These are phyloP conservation scores for Russula brevipes DNA, from an alignment of 768 basidiomycete species.

Conservation along the genomic window DNA sequence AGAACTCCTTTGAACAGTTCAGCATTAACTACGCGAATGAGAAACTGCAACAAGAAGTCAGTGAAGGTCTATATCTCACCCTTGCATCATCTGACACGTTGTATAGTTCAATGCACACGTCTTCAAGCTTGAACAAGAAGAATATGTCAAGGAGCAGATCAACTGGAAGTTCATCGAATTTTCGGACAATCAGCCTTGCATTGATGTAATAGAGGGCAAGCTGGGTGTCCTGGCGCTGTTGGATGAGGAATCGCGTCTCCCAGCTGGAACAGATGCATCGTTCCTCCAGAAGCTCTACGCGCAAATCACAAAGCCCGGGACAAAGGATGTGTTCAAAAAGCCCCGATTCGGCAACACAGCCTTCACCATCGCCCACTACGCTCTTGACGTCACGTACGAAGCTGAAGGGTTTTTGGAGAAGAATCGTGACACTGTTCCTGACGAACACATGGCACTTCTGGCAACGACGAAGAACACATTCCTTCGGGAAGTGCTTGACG, in stretches of 20 bases:
- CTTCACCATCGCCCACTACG: conserved; percentile 98
- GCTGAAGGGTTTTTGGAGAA: conserved; percentile 98
- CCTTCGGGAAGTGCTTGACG: conserved; percentile 90
- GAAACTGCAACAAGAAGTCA: conserved; percentile 93
- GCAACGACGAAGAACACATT: conserved; percentile 86
- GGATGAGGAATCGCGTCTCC: conserved; percentile 97
- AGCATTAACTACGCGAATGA: conserved; percentile 99
- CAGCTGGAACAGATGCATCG: conserved; percentile 85
- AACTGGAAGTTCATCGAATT: conserved; percentile 99
- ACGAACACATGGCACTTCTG: conserved; percentile 91
- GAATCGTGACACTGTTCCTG: conserved; percentile 97
- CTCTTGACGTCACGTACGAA: conserved; percentile 96
- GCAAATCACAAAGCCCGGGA: conserved; percentile 80
- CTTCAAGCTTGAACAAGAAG: conserved; percentile 98
- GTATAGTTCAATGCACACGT: conserved; percentile 96
- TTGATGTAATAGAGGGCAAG: conserved; percentile 96
- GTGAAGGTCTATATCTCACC: conserved; percentile 18
- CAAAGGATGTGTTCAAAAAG: conserved; percentile 92
- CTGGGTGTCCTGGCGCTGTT: conserved; percentile 91
- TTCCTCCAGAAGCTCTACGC: conserved; percentile 89
- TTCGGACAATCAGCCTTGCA: conserved; percentile 97
- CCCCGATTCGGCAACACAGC: conserved; percentile 97
- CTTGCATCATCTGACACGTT: not conserved
- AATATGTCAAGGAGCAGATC: conserved; percentile 97
- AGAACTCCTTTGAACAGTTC: conserved; percentile 96